A percentile compares a stretch with the other conserved stretches of the same genome.
phyloP scores from a whole-genome alignment of 2,329 filamentous ascomycete genomes.

The Rhynchosporium graminicola region DNA sequence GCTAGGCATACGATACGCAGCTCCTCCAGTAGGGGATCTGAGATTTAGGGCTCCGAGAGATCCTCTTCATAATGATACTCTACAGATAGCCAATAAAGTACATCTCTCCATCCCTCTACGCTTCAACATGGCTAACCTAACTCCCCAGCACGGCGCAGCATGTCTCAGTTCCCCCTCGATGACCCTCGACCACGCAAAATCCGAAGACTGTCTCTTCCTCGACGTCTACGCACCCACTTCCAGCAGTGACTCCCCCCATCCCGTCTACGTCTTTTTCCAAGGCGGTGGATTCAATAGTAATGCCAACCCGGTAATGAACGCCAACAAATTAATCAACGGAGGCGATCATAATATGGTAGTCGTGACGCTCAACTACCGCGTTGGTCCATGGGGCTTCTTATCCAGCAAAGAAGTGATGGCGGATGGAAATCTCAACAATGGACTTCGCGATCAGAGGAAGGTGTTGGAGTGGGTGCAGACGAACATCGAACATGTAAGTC shows the following conservation, averaged over 20 bases:
- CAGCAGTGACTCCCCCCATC: constrained; percentile 47
- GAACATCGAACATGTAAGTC: constrained; percentile 54
- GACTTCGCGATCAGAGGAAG: constrained; percentile 69
- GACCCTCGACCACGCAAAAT: constrained; percentile 40
- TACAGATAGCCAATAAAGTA: constrained; percentile 36
- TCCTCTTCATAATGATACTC: constrained; percentile 45
- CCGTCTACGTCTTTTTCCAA: constrained; percentile 62
- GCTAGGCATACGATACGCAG: constrained; percentile 75
- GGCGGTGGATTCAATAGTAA: constrained; percentile 61
- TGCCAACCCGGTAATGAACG: constrained; percentile 56
- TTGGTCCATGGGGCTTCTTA: constrained; percentile 73
- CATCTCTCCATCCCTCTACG: not conserved
- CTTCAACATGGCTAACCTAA: constrained; percentile 13
- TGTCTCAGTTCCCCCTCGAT: constrained; percentile 36
- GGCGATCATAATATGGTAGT: constrained; percentile 63
- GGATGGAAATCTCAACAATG: constrained; percentile 63
- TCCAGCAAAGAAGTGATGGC: constrained; percentile 54
- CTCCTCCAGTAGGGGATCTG: constrained; percentile 63
- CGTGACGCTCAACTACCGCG: constrained; percentile 75
- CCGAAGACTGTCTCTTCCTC: constrained; percentile 71
- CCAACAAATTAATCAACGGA: constrained; percentile 59
- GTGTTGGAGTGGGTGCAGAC: constrained; percentile 69
- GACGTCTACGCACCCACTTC: constrained; percentile 62
- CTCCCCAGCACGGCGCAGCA: constrained; percentile 30
- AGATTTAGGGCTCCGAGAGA: constrained; percentile 69